phyloP scores from a whole-genome alignment of 2,329 filamentous ascomycete genomes.

The Endoconidiophora laricicola region DNA sequence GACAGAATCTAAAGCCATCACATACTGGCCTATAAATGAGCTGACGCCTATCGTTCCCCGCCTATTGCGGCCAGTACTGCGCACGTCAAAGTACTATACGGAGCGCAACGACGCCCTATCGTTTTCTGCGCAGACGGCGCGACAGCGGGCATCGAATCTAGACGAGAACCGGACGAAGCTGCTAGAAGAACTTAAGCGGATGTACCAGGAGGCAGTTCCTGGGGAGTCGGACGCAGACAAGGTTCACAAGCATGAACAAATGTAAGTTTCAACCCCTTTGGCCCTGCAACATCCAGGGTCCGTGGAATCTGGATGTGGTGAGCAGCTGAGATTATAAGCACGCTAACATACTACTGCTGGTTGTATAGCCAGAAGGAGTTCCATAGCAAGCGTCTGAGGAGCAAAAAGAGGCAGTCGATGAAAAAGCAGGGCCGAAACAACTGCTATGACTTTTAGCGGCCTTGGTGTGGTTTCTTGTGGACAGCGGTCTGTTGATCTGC shows the following conservation, averaged over 20 bases:
- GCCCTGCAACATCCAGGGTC: too few relatives aligned
- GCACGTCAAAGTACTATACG: constrained; percentile 38
- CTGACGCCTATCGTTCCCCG: constrained; percentile 30
- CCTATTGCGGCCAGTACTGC: constrained; percentile 29
- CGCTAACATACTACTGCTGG: not conserved
- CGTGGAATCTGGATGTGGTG: not conserved
- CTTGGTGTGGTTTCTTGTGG: too few relatives aligned
- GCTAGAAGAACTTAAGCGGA: constrained; percentile 28
- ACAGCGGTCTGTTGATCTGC: too few relatives aligned
- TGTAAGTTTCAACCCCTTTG: constrained; percentile 23
- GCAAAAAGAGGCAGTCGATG: constrained; percentile 31
- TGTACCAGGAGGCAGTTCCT: constrained; percentile 32
- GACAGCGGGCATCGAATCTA: constrained; percentile 34
- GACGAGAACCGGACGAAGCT: constrained; percentile 37
- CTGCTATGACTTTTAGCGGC: constrained; percentile 18
- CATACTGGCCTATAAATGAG: constrained; percentile 32
- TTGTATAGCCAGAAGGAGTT: constrained; percentile 29
- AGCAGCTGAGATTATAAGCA: too few relatives aligned
- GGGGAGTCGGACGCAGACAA: constrained; percentile 29
- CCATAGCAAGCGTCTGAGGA: constrained; percentile 26
- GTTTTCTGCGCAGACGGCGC: constrained; percentile 37
- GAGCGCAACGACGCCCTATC: constrained; percentile 33
- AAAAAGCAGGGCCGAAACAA: constrained; percentile 31
- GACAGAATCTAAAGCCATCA: constrained; percentile 43
- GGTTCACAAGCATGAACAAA: constrained; percentile 29